Evolutionary conservation across 2,329 filamentous ascomycete genomes (phyloP), one percentile per base, ranked within the genome.

Genomic region (Chrysoporthe austroafricana): DNA sequence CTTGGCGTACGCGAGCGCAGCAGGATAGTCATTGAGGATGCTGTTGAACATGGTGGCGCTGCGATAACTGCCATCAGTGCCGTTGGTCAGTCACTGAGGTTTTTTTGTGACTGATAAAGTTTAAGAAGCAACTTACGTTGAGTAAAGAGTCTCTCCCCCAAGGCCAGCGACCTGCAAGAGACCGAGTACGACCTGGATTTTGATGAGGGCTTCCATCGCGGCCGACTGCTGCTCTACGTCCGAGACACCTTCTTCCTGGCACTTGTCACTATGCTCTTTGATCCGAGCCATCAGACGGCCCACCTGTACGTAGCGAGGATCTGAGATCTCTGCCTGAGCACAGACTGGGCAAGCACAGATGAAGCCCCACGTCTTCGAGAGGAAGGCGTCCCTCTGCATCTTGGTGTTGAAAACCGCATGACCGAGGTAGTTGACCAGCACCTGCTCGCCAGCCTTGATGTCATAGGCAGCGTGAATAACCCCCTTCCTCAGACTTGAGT

Each of bases 401-500:
- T 16, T 4, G 13, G 60, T 56, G 18, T 43, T 43, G 18, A 26
- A n/a, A 13, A 46, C 13, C 36, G 21, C 36, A 9, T 39, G 39
- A 4, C 57, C 65, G 34, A 73, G 68, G 36, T 76, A 76, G 0
- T 36, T 70, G 13, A 74, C 71, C 2, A 74, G 70, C 21, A 76
- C 72, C 62, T 77, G 74, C 39, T 74, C 64, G 4, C 72, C 72
- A 11, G 69, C 36, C 9, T 71, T 65, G 36, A 76, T 74, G 8
- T 76, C 70, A 1, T 69, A 52, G 2, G 72, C 54, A 0, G 73
- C 72, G 48, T 77, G 73, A 6, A 77, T 32, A 0, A 72, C 76
- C 11, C 72, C 56, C 16, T 70, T 66, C 4, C 69, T 44, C 11
- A 71, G 66, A 3, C 66, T 56, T 1, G 63, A 64, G n/a, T 72